Evolutionary conservation across 2,329 filamentous ascomycete species (phyloP).

Genomic region (Neophaeococcomyces mojaviensis): DNA sequence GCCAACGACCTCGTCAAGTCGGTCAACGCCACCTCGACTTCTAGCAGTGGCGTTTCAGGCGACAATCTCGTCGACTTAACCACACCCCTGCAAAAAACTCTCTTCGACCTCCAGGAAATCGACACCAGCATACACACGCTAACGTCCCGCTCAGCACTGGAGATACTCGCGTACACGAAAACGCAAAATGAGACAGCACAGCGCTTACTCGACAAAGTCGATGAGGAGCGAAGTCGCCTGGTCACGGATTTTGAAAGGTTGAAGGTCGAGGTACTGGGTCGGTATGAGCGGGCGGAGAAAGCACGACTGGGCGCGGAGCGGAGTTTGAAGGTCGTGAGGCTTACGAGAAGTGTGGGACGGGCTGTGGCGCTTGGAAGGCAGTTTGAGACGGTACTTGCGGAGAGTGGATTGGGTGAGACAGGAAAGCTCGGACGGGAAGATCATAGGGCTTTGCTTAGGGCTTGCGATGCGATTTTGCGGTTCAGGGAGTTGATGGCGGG

Average conservation of each 20-base stretch:
- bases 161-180: slow-evolving; percentile 70
- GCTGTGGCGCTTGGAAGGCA: slow-evolving; percentile 77
- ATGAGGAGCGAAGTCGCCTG: slow-evolving; percentile 69
- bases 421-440: slow-evolving; percentile 53
- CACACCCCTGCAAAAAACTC: slow-evolving; percentile 82
- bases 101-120: slow-evolving; percentile 95
- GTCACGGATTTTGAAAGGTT: slow-evolving; percentile 80
- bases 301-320: slow-evolving; percentile 69
- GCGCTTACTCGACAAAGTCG: slow-evolving; percentile 66
- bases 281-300: slow-evolving; percentile 78
- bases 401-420: slow-evolving; percentile 46
- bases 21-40: slow-evolving; percentile 69
- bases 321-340: slow-evolving; percentile 69
- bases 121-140: slow-evolving; percentile 90
- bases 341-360: slow-evolving; percentile 68
- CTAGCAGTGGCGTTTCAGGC: not conserved
- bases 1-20: slow-evolving; percentile 81
- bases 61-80: slow-evolving; percentile 88
- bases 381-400: slow-evolving; percentile 75
- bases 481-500: slow-evolving; percentile 61
- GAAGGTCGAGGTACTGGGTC: slow-evolving; percentile 76
- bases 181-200: slow-evolving; percentile 65
- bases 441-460: slow-evolving; percentile 71
- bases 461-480: slow-evolving; percentile 68
- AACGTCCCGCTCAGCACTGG: slow-evolving; percentile 74